phyloP scores from a whole-genome alignment of 2,329 filamentous ascomycete genomes.

The Pyrenochaeta sp. region DNA sequence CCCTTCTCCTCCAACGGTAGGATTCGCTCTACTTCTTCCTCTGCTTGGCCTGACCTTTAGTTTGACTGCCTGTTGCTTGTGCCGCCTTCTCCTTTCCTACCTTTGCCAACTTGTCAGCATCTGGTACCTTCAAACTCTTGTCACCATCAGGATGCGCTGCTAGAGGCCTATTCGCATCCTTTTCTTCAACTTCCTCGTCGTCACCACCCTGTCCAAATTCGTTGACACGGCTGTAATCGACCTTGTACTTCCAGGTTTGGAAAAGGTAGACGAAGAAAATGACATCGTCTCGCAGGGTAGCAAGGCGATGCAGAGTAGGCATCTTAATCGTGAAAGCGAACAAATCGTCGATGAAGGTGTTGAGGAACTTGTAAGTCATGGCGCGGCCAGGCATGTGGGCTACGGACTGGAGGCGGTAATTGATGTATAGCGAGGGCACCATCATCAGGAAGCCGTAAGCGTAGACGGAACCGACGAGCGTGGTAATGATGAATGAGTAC shows the following conservation, averaged over 20 bases:
- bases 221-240: constrained; percentile 92
- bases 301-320: constrained; percentile 90
- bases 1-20: not conserved
- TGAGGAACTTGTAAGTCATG: constrained; percentile 98
- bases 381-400: constrained; percentile 97
- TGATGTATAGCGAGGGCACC: constrained; percentile 97
- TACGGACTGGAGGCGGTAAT: constrained; percentile 90
- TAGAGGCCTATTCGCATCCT: constrained; percentile 54
- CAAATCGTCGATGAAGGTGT: constrained; percentile 98
- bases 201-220: constrained; percentile 99
- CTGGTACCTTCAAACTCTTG: constrained; percentile 35
- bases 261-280: constrained; percentile 99
- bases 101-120: constrained; percentile 24
- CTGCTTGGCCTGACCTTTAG: constrained; percentile 40
- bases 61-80: constrained; percentile 38
- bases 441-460: constrained; percentile 99
- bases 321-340: constrained; percentile 99
- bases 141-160: constrained; percentile 44
- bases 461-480: constrained; percentile 94
- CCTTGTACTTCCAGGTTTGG: constrained; percentile 89
- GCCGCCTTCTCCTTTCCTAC: constrained; percentile 28
- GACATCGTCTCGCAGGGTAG: constrained; percentile 91
- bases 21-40: constrained; percentile 31
- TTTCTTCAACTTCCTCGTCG: constrained; percentile 69
- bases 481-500: constrained; percentile 96